These are phyloP conservation scores for Onygenales sp. DNA, from an alignment of 2,329 filamentous ascomycete species.

Conservation along the genomic window DNA sequence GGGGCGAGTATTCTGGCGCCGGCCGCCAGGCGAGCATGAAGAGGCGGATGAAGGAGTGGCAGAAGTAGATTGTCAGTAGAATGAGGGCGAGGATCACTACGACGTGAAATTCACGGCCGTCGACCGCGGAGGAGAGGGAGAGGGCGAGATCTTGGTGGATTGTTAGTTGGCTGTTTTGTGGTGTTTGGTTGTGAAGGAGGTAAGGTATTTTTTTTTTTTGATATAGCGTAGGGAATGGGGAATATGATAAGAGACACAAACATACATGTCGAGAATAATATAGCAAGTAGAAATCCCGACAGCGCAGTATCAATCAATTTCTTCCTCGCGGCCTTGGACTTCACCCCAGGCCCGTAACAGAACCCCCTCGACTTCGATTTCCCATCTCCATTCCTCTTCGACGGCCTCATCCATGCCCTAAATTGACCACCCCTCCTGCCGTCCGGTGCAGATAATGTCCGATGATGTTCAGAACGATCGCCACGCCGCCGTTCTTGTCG, in stretches of 20 bases:
- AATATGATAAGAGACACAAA: not conserved
- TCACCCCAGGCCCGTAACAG: constrained; percentile 11
- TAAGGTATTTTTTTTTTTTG: not conserved
- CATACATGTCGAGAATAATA: constrained; percentile 59
- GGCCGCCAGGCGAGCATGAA: constrained; percentile 55
- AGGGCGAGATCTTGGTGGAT: constrained; percentile 57
- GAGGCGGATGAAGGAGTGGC: constrained; percentile 65
- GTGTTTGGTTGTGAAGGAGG: not conserved
- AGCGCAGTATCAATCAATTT: constrained; percentile 54
- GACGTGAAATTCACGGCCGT: constrained; percentile 65
- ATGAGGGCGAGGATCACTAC: constrained; percentile 71
- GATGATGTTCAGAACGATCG: not conserved
- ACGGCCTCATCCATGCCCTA: constrained; percentile 6
- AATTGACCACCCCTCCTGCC: not conserved
- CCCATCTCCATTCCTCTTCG: constrained; percentile 4
- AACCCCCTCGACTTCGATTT: constrained; percentile 8
- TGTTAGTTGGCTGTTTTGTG: not conserved
- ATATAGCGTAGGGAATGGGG: not conserved
- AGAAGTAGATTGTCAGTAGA: constrained; percentile 67
- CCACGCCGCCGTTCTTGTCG: not conserved
- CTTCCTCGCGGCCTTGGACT: constrained; percentile 12
- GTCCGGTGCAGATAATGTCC: not conserved
- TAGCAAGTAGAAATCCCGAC: constrained; percentile 53
- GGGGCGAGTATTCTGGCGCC: constrained; percentile 23
- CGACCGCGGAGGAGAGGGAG: constrained; percentile 53